These are phyloP conservation scores for Endotrypanum monterogeii DNA, from an alignment of 208 protist species.

Conservation along the genomic window DNA sequence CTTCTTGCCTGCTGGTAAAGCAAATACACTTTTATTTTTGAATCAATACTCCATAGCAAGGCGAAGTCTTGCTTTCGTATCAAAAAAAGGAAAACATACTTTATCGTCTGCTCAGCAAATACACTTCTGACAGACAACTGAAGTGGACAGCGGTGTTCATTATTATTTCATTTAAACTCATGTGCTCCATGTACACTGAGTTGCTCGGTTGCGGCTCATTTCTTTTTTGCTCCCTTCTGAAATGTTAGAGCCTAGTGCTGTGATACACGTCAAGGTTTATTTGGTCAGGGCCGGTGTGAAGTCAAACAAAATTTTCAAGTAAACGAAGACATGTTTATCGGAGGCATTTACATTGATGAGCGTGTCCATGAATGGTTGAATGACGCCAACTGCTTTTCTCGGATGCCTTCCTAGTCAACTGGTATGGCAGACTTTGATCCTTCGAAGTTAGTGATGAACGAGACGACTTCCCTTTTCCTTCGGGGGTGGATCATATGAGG, in stretches of 20 bases:
- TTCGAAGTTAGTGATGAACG: constrained; percentile 38
- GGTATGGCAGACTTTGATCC: constrained; percentile 56
- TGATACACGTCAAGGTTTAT: constrained; percentile 39
- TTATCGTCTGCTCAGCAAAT: too few species aligned
- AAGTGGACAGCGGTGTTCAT: too few species aligned
- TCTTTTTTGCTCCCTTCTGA: constrained; percentile 46
- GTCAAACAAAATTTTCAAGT: constrained; percentile 30
- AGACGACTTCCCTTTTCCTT: constrained; percentile 34
- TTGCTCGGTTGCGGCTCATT: constrained; percentile 50
- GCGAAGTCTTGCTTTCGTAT: neutral
- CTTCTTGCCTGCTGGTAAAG: neutral
- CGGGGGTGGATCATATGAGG: constrained; percentile 58
- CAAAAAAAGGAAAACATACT: neutral
- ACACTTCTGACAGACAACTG: too few species aligned
- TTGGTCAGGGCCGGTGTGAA: constrained; percentile 34
- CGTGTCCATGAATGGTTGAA: constrained; percentile 37
- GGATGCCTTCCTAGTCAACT: constrained; percentile 48
- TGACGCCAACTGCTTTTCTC: constrained; percentile 57
- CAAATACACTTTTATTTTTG: neutral
- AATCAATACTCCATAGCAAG: neutral
- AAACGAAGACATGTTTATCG: constrained; percentile 53
- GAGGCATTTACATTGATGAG: constrained; percentile 41
- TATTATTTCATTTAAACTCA: too few species aligned
- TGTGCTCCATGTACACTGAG: constrained; percentile 12
- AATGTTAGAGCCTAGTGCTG: constrained; percentile 53